These are phyloP conservation scores for Calocybe cyanea DNA, from an alignment of 768 basidiomycete genomes.

Conservation along the genomic window DNA sequence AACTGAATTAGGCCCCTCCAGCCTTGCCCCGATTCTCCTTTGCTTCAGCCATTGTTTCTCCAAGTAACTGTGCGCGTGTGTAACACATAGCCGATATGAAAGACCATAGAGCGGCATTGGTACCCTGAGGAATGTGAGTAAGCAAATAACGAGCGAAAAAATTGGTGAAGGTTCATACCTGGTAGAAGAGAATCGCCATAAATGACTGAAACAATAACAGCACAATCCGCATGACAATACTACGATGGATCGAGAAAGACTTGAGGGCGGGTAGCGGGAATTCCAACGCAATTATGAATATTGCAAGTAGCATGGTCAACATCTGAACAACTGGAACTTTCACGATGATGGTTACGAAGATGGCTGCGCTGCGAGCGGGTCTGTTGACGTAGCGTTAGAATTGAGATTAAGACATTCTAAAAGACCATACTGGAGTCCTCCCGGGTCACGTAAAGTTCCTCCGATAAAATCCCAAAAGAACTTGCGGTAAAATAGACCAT, in stretches of 20 bases:
- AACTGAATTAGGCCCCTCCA: slow-evolving; percentile 46
- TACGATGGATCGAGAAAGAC: slow-evolving; percentile 58
- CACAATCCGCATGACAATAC: slow-evolving; percentile 57
- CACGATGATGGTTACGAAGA: slow-evolving; percentile 76
- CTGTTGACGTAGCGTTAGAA: slow-evolving; percentile 28
- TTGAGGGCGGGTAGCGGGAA: slow-evolving; percentile 62
- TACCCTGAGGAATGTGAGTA: slow-evolving; percentile 50
- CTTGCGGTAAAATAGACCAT: slow-evolving; percentile 82
- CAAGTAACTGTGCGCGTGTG: slow-evolving; percentile 55
- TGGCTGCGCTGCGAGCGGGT: slow-evolving; percentile 51
- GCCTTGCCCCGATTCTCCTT: slow-evolving; percentile 59
- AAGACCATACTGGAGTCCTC: slow-evolving; percentile 68
- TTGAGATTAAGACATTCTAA: not conserved
- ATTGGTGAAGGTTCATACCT: slow-evolving; percentile 39
- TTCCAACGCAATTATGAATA: slow-evolving; percentile 64
- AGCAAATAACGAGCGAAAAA: not conserved
- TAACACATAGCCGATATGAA: slow-evolving; percentile 70
- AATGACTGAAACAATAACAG: slow-evolving; percentile 62
- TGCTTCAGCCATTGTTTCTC: slow-evolving; percentile 66
- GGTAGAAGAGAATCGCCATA: slow-evolving; percentile 68
- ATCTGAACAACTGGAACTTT: slow-evolving; percentile 74
- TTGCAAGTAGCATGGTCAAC: slow-evolving; percentile 55
- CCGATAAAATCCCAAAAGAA: slow-evolving; percentile 97
- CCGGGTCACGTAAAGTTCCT: slow-evolving; percentile 72
- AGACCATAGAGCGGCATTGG: slow-evolving; percentile 80